Evolutionary conservation across 306 rosid species (phyloP).

Genomic region (Quercus dentata): DNA sequence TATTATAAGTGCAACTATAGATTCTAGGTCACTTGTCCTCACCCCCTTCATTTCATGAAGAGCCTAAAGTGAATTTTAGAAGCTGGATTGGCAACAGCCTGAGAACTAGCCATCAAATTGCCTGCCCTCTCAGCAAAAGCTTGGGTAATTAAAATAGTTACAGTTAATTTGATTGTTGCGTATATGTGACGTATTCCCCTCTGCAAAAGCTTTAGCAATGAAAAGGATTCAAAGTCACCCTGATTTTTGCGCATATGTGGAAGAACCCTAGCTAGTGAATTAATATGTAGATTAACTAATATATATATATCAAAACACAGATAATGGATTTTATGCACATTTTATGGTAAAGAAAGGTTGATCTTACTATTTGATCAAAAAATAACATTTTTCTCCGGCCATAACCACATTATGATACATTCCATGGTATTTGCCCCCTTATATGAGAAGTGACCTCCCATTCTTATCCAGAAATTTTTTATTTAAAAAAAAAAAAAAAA

Average conservation of each 20-base stretch:
- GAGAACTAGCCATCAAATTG: background rate
- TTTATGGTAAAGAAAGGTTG: background rate
- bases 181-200: background rate
- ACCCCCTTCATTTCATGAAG: background rate
- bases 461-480: background rate
- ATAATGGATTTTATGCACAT: background rate
- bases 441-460: background rate
- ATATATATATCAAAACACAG: background rate
- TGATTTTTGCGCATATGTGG: background rate
- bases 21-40: background rate
- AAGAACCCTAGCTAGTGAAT: background rate
- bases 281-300: background rate
- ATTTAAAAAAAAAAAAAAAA: too few species aligned
- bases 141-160: background rate
- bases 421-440: background rate
- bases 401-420: background rate
- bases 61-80: background rate
- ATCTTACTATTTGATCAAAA: background rate
- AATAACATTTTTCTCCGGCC: background rate
- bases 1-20: background rate
- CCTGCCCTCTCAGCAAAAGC: background rate
- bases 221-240: background rate
- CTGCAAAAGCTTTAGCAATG: background rate
- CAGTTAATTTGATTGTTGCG: background rate
- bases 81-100: background rate